Evolutionary conservation across 2,329 filamentous ascomycete genomes (phyloP).

Genomic region (Colletotrichum tanaceti): DNA sequence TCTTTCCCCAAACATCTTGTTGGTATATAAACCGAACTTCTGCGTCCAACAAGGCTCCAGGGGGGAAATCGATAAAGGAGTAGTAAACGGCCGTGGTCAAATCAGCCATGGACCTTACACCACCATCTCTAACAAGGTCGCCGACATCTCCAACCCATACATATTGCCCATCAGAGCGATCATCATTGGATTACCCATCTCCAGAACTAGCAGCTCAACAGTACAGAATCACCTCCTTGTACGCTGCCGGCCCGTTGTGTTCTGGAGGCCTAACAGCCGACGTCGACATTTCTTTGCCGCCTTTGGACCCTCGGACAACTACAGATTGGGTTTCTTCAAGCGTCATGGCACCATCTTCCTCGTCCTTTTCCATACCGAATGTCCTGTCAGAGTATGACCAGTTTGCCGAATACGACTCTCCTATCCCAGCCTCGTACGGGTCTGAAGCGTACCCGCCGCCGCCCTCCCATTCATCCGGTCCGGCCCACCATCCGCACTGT

Average conservation of each 20-base stretch:
- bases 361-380: conserved; percentile 57
- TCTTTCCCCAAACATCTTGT: conserved; percentile 28
- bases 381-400: conserved; percentile 64
- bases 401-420: conserved; percentile 60
- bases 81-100: conserved; percentile 27
- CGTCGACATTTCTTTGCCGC: conserved; percentile 51
- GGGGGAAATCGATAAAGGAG: conserved; percentile 22
- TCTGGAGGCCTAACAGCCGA: conserved; percentile 53
- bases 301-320: conserved; percentile 56
- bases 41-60: conserved; percentile 32
- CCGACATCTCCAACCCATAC: conserved; percentile 58
- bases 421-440: conserved; percentile 56
- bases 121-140: conserved; percentile 59
- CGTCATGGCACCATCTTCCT: conserved; percentile 54
- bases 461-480: conserved; percentile 46
- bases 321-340: conserved; percentile 57
- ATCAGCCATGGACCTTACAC: conserved; percentile 61
- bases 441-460: conserved; percentile 60
- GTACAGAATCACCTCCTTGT: conserved; percentile 57
- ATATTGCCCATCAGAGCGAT: conserved; percentile 56
- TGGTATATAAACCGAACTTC: conserved; percentile 36
- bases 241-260: conserved; percentile 53
- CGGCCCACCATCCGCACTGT: conserved; percentile 40
- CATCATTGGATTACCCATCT: conserved; percentile 59
- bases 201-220: conserved; percentile 57